A percentile compares a stretch with the other conserved stretches of the same genome.
Evolutionary conservation across 176 grass and related monocot genomes (phyloP).

Genomic region (Musa schizocarpa): DNA sequence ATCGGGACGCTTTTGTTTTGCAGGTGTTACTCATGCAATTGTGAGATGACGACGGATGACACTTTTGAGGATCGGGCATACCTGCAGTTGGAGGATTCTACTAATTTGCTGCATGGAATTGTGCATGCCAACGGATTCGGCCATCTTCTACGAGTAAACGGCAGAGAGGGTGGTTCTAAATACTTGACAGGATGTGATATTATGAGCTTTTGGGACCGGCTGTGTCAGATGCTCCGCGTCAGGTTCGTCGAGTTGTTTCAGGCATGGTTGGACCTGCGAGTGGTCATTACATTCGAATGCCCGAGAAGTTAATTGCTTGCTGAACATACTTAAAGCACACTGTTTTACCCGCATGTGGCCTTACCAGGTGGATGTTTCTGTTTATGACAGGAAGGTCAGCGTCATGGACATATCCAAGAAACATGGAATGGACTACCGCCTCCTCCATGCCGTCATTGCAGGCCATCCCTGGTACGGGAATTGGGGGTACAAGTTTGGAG

Average conservation of each 20-base stretch:
- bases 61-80: slow-evolving; percentile 49
- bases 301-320: background rate
- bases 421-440: slow-evolving; percentile 83
- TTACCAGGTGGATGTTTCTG: background rate
- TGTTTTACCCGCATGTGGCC: too few species aligned
- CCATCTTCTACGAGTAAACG: slow-evolving; percentile 93
- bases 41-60: slow-evolving; percentile 46
- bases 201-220: slow-evolving; percentile 86
- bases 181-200: slow-evolving; percentile 76
- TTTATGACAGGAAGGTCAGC: slow-evolving; percentile 66
- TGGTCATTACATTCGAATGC: background rate
- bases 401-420: slow-evolving; percentile 99
- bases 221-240: slow-evolving; percentile 68
- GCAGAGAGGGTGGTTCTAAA: slow-evolving; percentile 71
- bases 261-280: too few species aligned
- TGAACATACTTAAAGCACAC: background rate
- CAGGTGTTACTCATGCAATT: slow-evolving; percentile 76
- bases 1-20: slow-evolving; percentile 10
- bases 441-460: slow-evolving; percentile 63
- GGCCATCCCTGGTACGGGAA: slow-evolving; percentile 90
- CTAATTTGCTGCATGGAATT: slow-evolving; percentile 84
- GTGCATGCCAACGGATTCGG: slow-evolving; percentile 90
- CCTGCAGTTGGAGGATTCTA: slow-evolving; percentile 54
- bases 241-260: slow-evolving; percentile 34
- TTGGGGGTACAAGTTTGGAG: slow-evolving; percentile 93